Evolutionary conservation across 352 stramenopile genomes (phyloP).

Genomic region (Plasmopara halstedii): DNA sequence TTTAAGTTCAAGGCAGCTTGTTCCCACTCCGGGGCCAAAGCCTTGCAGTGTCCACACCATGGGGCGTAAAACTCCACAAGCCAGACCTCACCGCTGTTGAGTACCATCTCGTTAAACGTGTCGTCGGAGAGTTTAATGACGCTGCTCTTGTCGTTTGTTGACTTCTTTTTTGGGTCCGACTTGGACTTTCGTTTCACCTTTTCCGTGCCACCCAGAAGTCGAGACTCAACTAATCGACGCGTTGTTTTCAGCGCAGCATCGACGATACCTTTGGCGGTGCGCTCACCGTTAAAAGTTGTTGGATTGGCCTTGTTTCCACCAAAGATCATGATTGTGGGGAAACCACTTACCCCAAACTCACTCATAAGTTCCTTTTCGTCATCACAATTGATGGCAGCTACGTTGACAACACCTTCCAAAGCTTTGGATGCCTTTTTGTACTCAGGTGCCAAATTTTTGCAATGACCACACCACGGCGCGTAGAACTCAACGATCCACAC

Average conservation of each 20-base stretch:
- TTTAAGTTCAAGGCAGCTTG: conserved; percentile 84
- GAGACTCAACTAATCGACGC: conserved; percentile 70
- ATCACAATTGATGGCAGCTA: conserved; percentile 81
- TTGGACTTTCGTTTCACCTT: conserved; percentile 37
- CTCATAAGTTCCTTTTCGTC: conserved; percentile 77
- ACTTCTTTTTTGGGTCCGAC: conserved; percentile 38
- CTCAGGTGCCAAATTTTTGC: conserved; percentile 88
- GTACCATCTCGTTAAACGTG: conserved; percentile 86
- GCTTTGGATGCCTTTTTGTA: conserved; percentile 88
- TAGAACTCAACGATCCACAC: conserved; percentile 95
- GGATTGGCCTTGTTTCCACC: conserved; percentile 72
- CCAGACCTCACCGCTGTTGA: conserved; percentile 87
- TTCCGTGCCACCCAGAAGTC: conserved; percentile 50
- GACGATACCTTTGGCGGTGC: conserved; percentile 79
- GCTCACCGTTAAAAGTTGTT: conserved; percentile 69
- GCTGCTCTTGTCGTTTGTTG: conserved; percentile 37
- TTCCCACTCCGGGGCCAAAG: conserved; percentile 87
- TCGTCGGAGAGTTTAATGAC: conserved; percentile 89
- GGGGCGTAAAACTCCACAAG: conserved; percentile 91
- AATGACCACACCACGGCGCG: conserved; percentile 93
- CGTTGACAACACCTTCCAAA: conserved; percentile 84
- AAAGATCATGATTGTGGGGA: conserved; percentile 94
- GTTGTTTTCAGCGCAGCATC: conserved; percentile 68
- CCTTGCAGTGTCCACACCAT: conserved; percentile 92
- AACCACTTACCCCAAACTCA: conserved; percentile 87